Evolutionary conservation across 495 filamentous ascomycete species (phyloP), one percentile per base, ranked within the genome.

Genomic region (Penicillium salamii): DNA sequence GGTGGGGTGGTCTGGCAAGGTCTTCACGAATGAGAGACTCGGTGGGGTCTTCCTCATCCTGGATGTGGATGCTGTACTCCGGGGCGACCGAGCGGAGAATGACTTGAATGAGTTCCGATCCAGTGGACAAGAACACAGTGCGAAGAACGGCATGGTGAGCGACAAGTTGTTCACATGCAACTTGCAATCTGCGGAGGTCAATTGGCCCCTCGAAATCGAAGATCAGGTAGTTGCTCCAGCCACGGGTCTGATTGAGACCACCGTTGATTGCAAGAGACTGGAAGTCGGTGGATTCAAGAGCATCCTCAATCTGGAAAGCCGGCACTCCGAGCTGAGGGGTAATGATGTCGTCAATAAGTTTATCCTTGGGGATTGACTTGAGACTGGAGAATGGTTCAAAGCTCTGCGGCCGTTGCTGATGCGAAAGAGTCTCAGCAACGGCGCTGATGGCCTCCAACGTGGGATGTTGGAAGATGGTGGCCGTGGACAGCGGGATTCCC

Each of bases 91-190:
- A 14, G 46, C 53, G 74, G 34, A 71, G 54, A n/a, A 78, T 68
- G 3, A 76, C 62, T 52, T 79, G 76, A 41, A 69, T 59, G 46
- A 68, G 66, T 6, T 61, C 52, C 1, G 57, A 55, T n/a, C 63
- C 57, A 39, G 61, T 64, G n/a, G 69, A 62, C 11, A 74, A 54
- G 42, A 81, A 78, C n/a, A 79, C 65, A 0, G 78, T 78, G 14
- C 78, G 61, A 9, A 81, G 66, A 15, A 70, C 55, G 1, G 68
- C 56, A 51, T 78, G 74, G 21, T 63, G 67, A 3, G 59, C 44
- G 2, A 79, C 64, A 0, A 80, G 66, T 7, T 48, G 49, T 29
- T 63, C 44, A 74, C 78, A 81, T 3, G 77, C 77, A n/a, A 26
- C n/a, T 17, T 37, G 50, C 6, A 61, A 40, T 11, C 54, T 50